Evolutionary conservation across 352 stramenopile genomes (phyloP), one percentile per base, ranked within the genome.

Genomic region (Phytopythium aichiense): DNA sequence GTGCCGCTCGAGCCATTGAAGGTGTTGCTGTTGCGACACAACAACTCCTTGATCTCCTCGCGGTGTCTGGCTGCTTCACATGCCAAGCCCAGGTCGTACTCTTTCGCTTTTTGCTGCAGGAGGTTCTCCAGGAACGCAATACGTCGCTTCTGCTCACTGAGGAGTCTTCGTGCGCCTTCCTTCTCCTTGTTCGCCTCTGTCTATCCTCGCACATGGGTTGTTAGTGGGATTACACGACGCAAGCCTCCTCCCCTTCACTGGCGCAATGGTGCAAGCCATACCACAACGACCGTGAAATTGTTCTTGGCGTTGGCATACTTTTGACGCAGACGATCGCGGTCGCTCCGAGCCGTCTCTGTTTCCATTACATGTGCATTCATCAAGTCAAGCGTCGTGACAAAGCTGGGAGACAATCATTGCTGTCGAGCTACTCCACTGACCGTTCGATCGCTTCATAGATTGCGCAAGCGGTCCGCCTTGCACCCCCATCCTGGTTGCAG

Each of bases 291-390:
- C 3, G 72, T 78, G 33, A 95, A 88, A 58, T 90, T 89, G 50
- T 64, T 86, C 70, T 95, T 95, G 25, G 82, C 86, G 51, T 92
- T 92, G 16, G 79, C 60, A 61, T 91, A 91, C 48, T 95, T 95
- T 38, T 85, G 71, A 15, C 79, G 78, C 53, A 95, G 66, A 33
- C 87, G 76, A 57, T 95, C 79, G 30, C 78, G 72, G 35, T 92
- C 84, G 49, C 66, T 75, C 30, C 78, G 67, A n/a, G 81, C 74
- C 28, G 84, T 71, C 35, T 88, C 79, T 74, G 60, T 40, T 58
- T 15, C 30, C 28, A 7, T 49, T 15, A 30, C 4, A 12, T 2
- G 1, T 4, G 4, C 22, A 28, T 9, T 16, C 7, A 49, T n/a
- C 31, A 54, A 31, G 23, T 13, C 7, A 49, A 2, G 18, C 16